Evolutionary conservation across 345 rosid genomes (phyloP).

Genomic region (Draba incana): DNA sequence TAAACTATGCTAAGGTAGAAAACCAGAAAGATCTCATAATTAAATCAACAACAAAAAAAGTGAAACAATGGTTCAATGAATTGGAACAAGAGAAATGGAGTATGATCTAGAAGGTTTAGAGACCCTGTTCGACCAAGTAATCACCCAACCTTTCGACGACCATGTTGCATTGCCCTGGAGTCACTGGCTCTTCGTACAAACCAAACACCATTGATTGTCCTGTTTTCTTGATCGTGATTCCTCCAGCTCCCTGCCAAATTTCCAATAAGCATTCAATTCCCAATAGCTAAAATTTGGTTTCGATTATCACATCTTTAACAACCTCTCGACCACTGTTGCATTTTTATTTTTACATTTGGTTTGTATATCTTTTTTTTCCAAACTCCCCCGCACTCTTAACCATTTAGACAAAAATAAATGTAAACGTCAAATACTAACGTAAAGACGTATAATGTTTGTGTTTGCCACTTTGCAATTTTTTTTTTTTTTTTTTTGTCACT

Average conservation of each 20-base stretch:
- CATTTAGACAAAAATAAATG: no score
- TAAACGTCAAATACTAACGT: no score
- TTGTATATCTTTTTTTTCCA: no score
- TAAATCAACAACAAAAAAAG: neutral
- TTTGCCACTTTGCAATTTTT: no score
- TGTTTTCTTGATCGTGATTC: constrained; percentile 78
- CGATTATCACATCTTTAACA: no score
- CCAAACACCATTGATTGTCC: constrained; percentile 72
- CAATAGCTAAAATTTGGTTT: neutral
- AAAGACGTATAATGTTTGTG: no score
- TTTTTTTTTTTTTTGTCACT: no score
- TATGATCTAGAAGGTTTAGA: constrained; percentile 36
- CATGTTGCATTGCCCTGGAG: constrained; percentile 91
- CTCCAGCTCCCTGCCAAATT: constrained; percentile 65
- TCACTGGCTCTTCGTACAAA: constrained; percentile 75
- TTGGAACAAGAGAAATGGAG: constrained; percentile 8
- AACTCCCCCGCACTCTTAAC: no score
- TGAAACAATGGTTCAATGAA: constrained; percentile 19
- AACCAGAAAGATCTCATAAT: constrained; percentile 17
- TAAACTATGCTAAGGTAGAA: constrained; percentile 19
- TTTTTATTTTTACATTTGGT: no score
- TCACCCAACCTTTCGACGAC: constrained; percentile 89
- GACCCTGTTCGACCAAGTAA: constrained; percentile 76
- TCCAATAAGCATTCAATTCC: neutral
- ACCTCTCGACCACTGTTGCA: no score